Conservation (phyloP, 768 basidiomycete genomes). For the Psilocybe cubensis region DNA sequence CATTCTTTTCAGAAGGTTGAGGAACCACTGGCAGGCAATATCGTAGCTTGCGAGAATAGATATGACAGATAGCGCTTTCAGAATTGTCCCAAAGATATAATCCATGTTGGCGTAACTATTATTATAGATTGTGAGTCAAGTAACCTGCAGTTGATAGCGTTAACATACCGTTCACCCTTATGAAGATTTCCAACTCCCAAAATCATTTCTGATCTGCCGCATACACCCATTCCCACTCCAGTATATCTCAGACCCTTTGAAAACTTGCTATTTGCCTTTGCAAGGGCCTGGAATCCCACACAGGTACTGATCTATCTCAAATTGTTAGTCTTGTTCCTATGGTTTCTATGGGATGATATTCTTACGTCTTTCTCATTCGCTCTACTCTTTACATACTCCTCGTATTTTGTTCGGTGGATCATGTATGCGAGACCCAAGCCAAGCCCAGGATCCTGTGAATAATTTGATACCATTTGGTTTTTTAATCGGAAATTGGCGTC, state of each 20-base stretch:
- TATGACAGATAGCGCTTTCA: not conserved
- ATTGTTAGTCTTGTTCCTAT: not conserved
- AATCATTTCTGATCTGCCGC: constrained; percentile 13
- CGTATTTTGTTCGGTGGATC: constrained; percentile 4
- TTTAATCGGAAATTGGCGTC: constrained; percentile 20
- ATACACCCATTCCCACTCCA: constrained; percentile 7
- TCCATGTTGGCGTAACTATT: constrained; percentile 23
- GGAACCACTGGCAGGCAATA: too few relatives aligned
- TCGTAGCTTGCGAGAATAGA: constrained; percentile 18
- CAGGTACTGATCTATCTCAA: constrained; percentile 14
- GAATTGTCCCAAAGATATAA: constrained; percentile 10
- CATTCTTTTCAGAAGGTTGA: not conserved
- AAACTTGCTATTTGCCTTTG: constrained; percentile 9
- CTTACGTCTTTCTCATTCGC: constrained; percentile 12
- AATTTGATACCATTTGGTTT: constrained; percentile 10
- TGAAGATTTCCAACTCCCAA: constrained; percentile 29
- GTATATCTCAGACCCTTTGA: constrained; percentile 16
- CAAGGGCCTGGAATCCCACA: constrained; percentile 16
- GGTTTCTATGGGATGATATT: not conserved
- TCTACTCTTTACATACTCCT: constrained; percentile 10
- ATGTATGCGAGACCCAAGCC: constrained; percentile 13
- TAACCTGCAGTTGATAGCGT: not conserved
- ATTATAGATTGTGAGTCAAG: too few relatives aligned
- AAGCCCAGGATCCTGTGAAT: constrained; percentile 12
- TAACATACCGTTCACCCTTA: constrained; percentile 32